These are phyloP conservation scores for Neoboletus subvelutipes DNA, from an alignment of 768 basidiomycete species.

Conservation along the genomic window DNA sequence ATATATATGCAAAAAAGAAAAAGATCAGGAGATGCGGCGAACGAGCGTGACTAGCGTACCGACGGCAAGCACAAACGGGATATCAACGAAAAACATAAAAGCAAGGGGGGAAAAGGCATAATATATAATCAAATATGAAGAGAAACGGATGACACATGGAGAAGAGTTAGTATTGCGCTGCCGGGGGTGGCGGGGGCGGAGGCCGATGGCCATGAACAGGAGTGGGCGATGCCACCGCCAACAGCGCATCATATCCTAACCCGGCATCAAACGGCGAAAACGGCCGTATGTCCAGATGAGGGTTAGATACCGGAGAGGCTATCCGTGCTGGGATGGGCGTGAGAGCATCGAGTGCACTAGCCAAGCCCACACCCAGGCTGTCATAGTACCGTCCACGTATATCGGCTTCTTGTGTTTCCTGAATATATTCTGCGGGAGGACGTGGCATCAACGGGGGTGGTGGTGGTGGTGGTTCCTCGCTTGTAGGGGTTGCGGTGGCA, in stretches of 20 bases:
- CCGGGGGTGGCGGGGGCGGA: slow-evolving; percentile 12
- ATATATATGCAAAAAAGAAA: background rate
- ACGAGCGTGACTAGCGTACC: background rate
- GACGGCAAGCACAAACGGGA: background rate
- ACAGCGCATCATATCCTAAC: slow-evolving; percentile 15
- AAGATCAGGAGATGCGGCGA: background rate
- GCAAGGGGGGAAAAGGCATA: background rate
- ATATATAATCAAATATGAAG: slow-evolving; percentile 22
- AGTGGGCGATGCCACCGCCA: slow-evolving; percentile 2
- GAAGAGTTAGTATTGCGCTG: slow-evolving; percentile 13
- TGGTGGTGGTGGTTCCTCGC: slow-evolving; percentile 50
- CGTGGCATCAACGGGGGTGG: slow-evolving; percentile 76
- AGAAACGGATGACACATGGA: background rate
- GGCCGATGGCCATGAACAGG: slow-evolving; percentile 7
- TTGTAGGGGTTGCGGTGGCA: slow-evolving; percentile 12
- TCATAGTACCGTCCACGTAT: slow-evolving; percentile 47
- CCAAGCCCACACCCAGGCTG: slow-evolving; percentile 18
- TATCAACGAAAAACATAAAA: slow-evolving; percentile 4
- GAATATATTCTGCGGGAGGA: slow-evolving; percentile 77
- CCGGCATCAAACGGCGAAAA: slow-evolving; percentile 49
- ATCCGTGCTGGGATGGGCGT: slow-evolving; percentile 19
- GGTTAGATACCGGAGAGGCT: slow-evolving; percentile 6
- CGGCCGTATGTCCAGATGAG: slow-evolving; percentile 39
- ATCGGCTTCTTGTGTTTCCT: slow-evolving; percentile 78
- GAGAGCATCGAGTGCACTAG: slow-evolving; percentile 37